Evolutionary conservation across 306 rosid genomes (phyloP).

Genomic region (Urtica urens): DNA sequence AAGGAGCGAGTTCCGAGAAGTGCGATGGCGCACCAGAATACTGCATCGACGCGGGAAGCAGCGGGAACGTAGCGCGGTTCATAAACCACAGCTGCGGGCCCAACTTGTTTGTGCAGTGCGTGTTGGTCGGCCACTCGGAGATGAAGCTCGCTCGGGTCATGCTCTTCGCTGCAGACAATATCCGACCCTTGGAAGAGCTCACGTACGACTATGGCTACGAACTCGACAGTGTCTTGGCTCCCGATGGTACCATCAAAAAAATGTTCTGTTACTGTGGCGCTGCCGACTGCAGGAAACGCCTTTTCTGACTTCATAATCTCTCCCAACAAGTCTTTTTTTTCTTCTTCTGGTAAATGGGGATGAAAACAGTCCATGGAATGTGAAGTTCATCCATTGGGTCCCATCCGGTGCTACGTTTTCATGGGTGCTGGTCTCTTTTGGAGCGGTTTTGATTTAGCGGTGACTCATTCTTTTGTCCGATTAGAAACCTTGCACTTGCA

Average conservation of each 20-base stretch:
- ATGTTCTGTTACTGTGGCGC: slow-evolving; percentile 90
- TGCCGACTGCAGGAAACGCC: slow-evolving; percentile 62
- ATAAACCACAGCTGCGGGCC: slow-evolving; percentile 96
- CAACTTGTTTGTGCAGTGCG: slow-evolving; percentile 91
- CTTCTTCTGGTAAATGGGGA: too few relatives aligned
- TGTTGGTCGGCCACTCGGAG: slow-evolving; percentile 74
- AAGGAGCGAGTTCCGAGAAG: slow-evolving; percentile 28
- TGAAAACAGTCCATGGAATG: too few relatives aligned
- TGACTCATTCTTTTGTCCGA: too few relatives aligned
- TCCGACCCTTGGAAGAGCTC: slow-evolving; percentile 93
- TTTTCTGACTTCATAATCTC: slow-evolving; percentile 39
- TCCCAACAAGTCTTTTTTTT: too few relatives aligned
- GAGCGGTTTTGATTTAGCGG: too few relatives aligned
- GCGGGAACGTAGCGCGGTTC: slow-evolving; percentile 79
- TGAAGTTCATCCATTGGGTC: too few relatives aligned
- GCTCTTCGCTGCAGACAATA: slow-evolving; percentile 94
- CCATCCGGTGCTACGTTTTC: too few relatives aligned
- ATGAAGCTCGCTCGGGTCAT: slow-evolving; percentile 70
- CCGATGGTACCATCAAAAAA: slow-evolving; percentile 68
- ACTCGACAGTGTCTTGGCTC: slow-evolving; percentile 68
- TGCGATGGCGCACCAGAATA: slow-evolving; percentile 64
- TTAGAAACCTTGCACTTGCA: too few relatives aligned
- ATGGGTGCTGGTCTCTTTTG: too few relatives aligned
- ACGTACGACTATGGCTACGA: slow-evolving; percentile 90
- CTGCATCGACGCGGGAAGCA: slow-evolving; percentile 80